Evolutionary conservation across 2,329 filamentous ascomycete genomes (phyloP), one percentile per base, ranked within the genome.

Genomic region (Lachnellula cervina): DNA sequence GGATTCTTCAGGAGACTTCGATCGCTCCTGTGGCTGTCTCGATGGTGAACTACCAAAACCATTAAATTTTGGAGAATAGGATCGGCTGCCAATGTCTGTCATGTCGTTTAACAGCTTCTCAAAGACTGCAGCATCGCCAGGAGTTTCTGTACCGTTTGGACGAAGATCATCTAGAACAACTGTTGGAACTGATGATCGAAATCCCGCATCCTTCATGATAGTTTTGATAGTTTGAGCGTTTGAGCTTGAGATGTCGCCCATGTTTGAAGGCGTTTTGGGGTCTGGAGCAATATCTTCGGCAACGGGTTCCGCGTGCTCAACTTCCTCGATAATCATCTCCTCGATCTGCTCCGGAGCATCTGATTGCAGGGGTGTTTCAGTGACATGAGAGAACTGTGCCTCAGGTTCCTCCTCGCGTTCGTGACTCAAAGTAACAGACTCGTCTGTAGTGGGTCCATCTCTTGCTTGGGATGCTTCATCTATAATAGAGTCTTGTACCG

Each of bases 191-290:
- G 71, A 71, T 21, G 75, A 75, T 37, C 75, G 70, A 63, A 78
- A 79, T 4, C 76, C 77, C 14, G 76, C 76, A 48, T 79, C 74
- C 49, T 70, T 72, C 42, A 79, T 79, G 48, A 79, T 66, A 43
- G 71, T 63, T 47, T 72, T 73, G 40, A 78, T 77, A 23, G 76
- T 72, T 43, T 70, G 68, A 19, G 59, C 71, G 8, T 61, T 58
- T 25, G 61, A 61, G 16, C 64, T 61, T 5, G 65, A 64, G 9
- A 64, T 54, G 14, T 59, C 58, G 25, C 62, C 61, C 13, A 47
- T 48, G 23, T 51, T 7, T 21, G 32, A 38, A 23, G 45, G 44
- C 17, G 45, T 49, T 14, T 6, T 44, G n/a, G 45, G 52, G 21
- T 19, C 25, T 37, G 38, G 13, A 28, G 14, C 19, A 25, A n/a